Evolutionary conservation across 495 filamentous ascomycete genomes (phyloP), one percentile per base, ranked within the genome.

Genomic region (Xylona heveae): DNA sequence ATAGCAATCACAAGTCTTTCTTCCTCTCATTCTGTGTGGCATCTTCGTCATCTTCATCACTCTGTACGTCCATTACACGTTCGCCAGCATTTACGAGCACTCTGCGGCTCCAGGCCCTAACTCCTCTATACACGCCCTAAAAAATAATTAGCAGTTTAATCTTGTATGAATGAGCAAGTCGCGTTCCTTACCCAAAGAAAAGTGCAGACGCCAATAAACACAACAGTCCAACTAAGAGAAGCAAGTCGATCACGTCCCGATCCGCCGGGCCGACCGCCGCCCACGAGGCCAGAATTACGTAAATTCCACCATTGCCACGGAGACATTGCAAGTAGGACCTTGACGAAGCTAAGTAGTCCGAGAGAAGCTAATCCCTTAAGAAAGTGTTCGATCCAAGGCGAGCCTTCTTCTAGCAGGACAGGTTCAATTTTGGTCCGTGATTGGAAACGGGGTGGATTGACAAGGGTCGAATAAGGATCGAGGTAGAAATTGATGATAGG

Each of bases 401-500:
- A 45, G 22, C 54, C 48, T 22, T 63, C 58, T 10, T 58, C 51
- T 8, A 39, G 31, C 16, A 36, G 36, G 4, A 31, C 30, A 17
- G 28, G 34, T 25, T 25, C 14, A 24, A 29, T 22, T n/a, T n/a
- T n/a, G n/a, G n/a, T n/a, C n/a, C 29, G 36, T 24, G 28, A 15
- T 31, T 34, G 6, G 17, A 23, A 9, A 28, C 4, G 3, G 37
- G 10, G 21, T 34, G 10, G 46, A 39, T n/a, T 9, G 51, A 48
- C 14, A 48, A 49, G 14, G 13, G 61, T 61, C 18, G 57, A 58
- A 33, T 71, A 51, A 0, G 80, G 79, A 45, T 90, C 81, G 10
- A 85, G 49, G 56, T 82, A 91, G 13, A 91, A 55, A 38, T 78
- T 76, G 47, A 97, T 78, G 42, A 95, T 80, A 7, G 83, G 83